Evolutionary conservation across 2,329 filamentous ascomycete species (phyloP).

Genomic region (Microdochium trichocladiopsis): DNA sequence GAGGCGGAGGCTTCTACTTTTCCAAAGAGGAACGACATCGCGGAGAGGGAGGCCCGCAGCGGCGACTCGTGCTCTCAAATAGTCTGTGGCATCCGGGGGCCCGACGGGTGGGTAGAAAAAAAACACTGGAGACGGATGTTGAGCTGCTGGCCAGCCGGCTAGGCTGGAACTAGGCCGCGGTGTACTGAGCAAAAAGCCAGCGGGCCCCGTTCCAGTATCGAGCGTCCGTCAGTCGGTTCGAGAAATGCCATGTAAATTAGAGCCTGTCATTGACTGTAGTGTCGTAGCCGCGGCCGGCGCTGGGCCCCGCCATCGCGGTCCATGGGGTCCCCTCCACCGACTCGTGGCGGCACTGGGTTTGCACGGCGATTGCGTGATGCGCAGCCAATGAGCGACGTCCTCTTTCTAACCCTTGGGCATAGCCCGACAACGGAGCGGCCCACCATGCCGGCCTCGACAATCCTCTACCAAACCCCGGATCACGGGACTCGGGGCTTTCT

Average conservation of each 20-base stretch:
- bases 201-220: neutral
- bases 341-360: neutral
- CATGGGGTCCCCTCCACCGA: neutral
- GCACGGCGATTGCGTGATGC: neutral
- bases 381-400: neutral
- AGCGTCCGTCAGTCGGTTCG: too few relatives aligned
- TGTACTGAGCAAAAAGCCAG: neutral
- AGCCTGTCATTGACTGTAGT: neutral
- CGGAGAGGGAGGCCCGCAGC: constrained; percentile 4
- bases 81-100: constrained; percentile 17
- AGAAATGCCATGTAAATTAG: neutral
- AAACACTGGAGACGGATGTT: neutral
- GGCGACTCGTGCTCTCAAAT: constrained; percentile 10
- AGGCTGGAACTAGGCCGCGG: neutral
- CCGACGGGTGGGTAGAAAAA: neutral
- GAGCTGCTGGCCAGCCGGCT: neutral
- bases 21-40: constrained; percentile 26
- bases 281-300: neutral
- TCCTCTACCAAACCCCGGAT: neutral
- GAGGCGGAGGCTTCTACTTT: constrained; percentile 14
- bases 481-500: neutral
- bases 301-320: neutral
- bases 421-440: neutral
- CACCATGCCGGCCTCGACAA: neutral
- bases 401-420: neutral